These are phyloP conservation scores for Priceomyces medius DNA, from an alignment of 805 yeast species.

Conservation along the genomic window DNA sequence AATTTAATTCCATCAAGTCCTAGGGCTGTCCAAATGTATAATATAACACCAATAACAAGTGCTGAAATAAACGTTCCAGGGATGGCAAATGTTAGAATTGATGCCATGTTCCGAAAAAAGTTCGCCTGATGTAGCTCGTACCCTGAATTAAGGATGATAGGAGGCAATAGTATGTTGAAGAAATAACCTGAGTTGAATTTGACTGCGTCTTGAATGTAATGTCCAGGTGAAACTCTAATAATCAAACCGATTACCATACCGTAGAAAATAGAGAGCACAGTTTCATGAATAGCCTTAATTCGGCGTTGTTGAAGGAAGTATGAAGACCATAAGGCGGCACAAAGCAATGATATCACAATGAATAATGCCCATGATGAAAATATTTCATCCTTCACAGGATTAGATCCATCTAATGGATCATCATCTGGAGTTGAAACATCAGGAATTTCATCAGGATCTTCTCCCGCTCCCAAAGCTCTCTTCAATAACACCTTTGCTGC, in stretches of 20 bases:
- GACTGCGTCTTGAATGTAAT: conserved; percentile 94
- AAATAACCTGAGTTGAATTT: conserved; percentile 93
- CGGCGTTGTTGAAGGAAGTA: conserved; percentile 88
- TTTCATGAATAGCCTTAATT: conserved; percentile 95
- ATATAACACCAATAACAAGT: conserved; percentile 81
- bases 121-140: conserved; percentile 95
- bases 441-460: conserved; percentile 33
- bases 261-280: conserved; percentile 90
- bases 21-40: conserved; percentile 85
- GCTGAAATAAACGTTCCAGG: conserved; percentile 96
- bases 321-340: conserved; percentile 92
- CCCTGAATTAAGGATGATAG: conserved; percentile 93
- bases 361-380: conserved; percentile 97
- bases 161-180: conserved; percentile 91
- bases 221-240: conserved; percentile 91
- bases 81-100: conserved; percentile 90
- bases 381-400: conserved; percentile 91
- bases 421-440: conserved; percentile 49
- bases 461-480: conserved; percentile 27
- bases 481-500: conserved; percentile 29
- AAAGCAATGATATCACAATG: conserved; percentile 74
- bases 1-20: conserved; percentile 87
- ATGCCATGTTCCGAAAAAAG: conserved; percentile 87
- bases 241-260: conserved; percentile 95
- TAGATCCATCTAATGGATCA: conserved; percentile 57